Evolutionary conservation across 139 green algal genomes (phyloP).

Genomic region (Ettlia oleoabundans): DNA sequence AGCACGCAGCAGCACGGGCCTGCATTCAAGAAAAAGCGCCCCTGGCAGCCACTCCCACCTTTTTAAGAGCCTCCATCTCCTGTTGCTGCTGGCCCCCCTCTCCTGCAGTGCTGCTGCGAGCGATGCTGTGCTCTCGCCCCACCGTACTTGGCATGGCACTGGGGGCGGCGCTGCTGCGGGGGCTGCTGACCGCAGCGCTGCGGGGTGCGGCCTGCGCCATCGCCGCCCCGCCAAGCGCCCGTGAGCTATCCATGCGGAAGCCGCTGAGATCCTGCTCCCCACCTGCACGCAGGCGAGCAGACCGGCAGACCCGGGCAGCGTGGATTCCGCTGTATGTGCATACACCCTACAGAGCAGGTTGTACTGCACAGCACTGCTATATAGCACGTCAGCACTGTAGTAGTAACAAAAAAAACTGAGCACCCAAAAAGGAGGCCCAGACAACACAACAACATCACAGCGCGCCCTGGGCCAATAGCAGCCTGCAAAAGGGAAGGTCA

Average conservation of each 20-base stretch:
- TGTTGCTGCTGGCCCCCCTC: background rate
- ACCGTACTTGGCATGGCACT: background rate
- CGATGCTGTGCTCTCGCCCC: background rate
- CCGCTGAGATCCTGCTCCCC: conserved; percentile 17
- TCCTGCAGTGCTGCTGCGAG: background rate
- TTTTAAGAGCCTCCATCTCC: conserved; percentile 5
- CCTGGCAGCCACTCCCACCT: background rate
- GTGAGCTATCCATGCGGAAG: conserved; percentile 13
- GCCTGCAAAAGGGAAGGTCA: too few relatives aligned
- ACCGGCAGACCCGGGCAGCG: background rate
- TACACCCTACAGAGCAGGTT: too few relatives aligned
- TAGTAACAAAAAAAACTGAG: too few relatives aligned
- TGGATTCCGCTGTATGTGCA: too few relatives aligned
- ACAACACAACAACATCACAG: too few relatives aligned
- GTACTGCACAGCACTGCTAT: too few relatives aligned
- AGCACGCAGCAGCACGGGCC: too few relatives aligned
- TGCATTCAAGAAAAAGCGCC: background rate
- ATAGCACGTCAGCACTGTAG: too few relatives aligned
- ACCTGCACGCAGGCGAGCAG: background rate
- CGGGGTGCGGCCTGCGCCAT: background rate
- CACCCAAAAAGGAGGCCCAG: too few relatives aligned
- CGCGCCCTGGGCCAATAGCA: too few relatives aligned
- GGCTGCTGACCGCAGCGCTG: background rate
- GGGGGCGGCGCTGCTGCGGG: background rate
- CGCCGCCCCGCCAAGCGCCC: background rate